Percentiles rank a stretch among this genome's conserved stretches.
phyloP scores from a whole-genome alignment of 2,329 filamentous ascomycete species.

The Apiospora malaysiana region DNA sequence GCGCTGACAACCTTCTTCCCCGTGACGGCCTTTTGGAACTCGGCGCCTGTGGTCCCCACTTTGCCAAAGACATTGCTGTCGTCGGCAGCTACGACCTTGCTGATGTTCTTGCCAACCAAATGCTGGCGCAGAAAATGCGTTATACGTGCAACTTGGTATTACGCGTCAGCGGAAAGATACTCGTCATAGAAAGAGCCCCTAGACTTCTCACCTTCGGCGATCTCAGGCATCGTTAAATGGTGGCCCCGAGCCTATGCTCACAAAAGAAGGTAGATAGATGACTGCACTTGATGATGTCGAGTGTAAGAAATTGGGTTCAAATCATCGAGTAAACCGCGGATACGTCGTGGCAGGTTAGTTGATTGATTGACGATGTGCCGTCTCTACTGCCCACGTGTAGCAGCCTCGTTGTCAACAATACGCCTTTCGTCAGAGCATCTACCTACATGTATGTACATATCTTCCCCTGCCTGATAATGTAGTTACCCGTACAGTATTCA shows the following conservation, averaged over 20 bases:
- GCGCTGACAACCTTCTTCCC: conserved; percentile 75
- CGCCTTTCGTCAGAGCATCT: not conserved
- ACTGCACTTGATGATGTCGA: not conserved
- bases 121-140: conserved; percentile 84
- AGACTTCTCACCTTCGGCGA: conserved; percentile 36
- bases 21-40: conserved; percentile 74
- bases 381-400: not conserved
- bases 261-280: too few species aligned
- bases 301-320: not conserved
- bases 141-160: conserved; percentile 73
- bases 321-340: not conserved
- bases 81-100: conserved; percentile 72
- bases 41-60: conserved; percentile 77
- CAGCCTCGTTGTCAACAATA: not conserved
- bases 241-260: not conserved
- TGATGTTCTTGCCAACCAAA: conserved; percentile 83
- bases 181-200: not conserved
- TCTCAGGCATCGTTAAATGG: conserved; percentile 35
- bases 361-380: not conserved
- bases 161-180: not conserved
- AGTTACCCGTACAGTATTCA: conserved; percentile 12
- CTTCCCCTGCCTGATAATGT: too few species aligned
- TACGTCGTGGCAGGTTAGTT: not conserved
- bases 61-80: conserved; percentile 91
- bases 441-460: too few species aligned